Base-by-base conservation (phyloP, 225 moss, liverwort and hornwort genomes). In the Asterella californica region DNA sequence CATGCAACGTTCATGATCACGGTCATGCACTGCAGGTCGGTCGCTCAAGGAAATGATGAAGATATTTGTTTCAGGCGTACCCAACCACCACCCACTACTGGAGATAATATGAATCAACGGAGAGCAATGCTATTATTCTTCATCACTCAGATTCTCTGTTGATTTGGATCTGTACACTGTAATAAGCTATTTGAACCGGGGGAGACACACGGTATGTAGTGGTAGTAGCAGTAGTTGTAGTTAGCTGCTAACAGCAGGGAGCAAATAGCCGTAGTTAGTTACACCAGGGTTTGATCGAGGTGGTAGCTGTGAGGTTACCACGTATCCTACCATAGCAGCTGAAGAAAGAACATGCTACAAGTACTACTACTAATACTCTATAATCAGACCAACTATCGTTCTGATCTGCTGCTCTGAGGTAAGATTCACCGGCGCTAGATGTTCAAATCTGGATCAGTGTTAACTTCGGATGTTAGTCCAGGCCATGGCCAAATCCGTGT, bases 1-100 rank as follows among this genome's bases (percentile, higher is more conserved):
- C 57, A 57, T 57, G 57, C 57, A 57, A 64, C 25, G 64, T 64
- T 64, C 64, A 64, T 64, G 64, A 64, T 64, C 64, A 64, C 64
- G 64, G 15, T 22, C 64, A 64, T 64, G 64, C 64, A 64, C 9
- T 64, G 29, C 64, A 64, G 64, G 21, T 64, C 64, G 64, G 64
- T 64, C 10, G 64, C 64, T 64, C 25, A 29, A 18, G 30, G 2
- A 32, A 64, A 6, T 32, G 30, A 64, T 64, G 64, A 32, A 64
- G 64, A 64, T 32, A 29, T 29, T 64, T 27, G 64, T 3, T 29
- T 64, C 64, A 64, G 9, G 9, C 27, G 64, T 29, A 64, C 64
- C 32, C 7, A 42, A 42, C 7, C 42, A 42, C 64, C 29, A 29
- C 32, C 62, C 64, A 32, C 64, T 19, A 21, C 7, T 57, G 57